Percentiles rank a stretch among this genome's conserved stretches.
Evolutionary conservation across 306 rosid species (phyloP).

Genomic region (Cercis canadensis): DNA sequence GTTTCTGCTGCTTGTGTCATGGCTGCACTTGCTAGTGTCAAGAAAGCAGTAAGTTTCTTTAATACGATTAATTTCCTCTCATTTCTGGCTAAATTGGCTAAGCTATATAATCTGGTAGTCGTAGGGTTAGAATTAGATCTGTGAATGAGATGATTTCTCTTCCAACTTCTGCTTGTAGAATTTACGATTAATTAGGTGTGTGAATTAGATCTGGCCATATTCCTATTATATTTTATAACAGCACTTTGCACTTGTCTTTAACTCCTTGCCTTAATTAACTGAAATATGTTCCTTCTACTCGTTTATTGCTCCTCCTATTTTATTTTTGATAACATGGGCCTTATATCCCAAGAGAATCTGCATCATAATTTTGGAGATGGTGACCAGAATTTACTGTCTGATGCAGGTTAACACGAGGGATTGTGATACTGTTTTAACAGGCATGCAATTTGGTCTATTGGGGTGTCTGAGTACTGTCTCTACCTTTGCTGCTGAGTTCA

Average conservation of each 20-base stretch:
- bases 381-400: constrained; percentile 13
- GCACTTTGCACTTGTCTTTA: not conserved
- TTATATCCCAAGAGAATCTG: not conserved
- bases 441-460: constrained; percentile 72
- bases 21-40: constrained; percentile 72
- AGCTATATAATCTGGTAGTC: constrained; percentile 11
- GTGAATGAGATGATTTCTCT: not conserved
- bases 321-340: not conserved
- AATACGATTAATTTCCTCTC: not conserved
- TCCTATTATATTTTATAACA: not conserved
- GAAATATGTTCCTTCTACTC: too few relatives aligned
- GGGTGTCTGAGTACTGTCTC: constrained; percentile 93
- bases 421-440: constrained; percentile 60
- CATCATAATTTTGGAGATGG: constrained; percentile 12
- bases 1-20: constrained; percentile 80
- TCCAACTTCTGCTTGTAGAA: not conserved
- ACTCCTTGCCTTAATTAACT: not conserved
- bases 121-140: constrained; percentile 7
- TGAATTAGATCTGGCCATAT: too few relatives aligned
- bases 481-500: constrained; percentile 81
- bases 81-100: constrained; percentile 5
- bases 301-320: not conserved
- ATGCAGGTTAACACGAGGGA: constrained; percentile 61
- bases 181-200: too few relatives aligned
- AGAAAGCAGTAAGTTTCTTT: constrained; percentile 55